These are phyloP conservation scores for Wallacemonas rigidus DNA, from an alignment of 208 protist genomes.

Conservation along the genomic window DNA sequence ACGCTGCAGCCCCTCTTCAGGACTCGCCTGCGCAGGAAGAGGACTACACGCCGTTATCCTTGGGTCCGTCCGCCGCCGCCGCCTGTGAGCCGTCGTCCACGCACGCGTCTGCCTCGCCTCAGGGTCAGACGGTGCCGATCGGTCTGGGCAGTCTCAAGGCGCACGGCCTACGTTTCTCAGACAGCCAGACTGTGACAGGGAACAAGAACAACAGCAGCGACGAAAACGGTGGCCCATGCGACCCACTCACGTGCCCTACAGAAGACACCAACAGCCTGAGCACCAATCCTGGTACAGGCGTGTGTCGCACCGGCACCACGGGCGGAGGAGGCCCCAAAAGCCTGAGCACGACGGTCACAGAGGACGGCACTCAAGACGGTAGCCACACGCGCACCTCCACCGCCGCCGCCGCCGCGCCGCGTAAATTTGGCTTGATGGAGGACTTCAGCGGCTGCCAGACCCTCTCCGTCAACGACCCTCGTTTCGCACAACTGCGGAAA, in stretches of 20 bases:
- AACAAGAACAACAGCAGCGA: too few species aligned
- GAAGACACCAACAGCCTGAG: neutral
- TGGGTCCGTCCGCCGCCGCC: too few species aligned
- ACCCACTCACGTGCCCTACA: too few species aligned
- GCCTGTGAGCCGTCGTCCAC: neutral
- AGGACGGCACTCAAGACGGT: neutral
- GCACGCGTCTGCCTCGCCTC: too few species aligned
- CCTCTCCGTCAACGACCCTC: slow-evolving; percentile 1
- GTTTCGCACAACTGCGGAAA: neutral
- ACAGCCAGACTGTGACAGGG: neutral
- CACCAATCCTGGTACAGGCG: neutral
- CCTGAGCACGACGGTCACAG: neutral
- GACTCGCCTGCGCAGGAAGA: neutral
- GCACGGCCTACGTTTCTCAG: neutral
- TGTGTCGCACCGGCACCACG: neutral
- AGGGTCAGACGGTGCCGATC: neutral
- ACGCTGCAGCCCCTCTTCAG: neutral
- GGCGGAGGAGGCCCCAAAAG: neutral
- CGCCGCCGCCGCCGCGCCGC: too few species aligned
- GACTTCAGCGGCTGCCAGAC: slow-evolving; percentile 6
- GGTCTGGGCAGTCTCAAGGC: neutral
- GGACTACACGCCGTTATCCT: too few species aligned
- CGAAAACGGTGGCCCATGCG: too few species aligned
- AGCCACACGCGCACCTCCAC: neutral
- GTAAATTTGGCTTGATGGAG: neutral